phyloP scores from a whole-genome alignment of 2,329 filamentous ascomycete genomes.

The Paracorniculantispora psalliotae region DNA sequence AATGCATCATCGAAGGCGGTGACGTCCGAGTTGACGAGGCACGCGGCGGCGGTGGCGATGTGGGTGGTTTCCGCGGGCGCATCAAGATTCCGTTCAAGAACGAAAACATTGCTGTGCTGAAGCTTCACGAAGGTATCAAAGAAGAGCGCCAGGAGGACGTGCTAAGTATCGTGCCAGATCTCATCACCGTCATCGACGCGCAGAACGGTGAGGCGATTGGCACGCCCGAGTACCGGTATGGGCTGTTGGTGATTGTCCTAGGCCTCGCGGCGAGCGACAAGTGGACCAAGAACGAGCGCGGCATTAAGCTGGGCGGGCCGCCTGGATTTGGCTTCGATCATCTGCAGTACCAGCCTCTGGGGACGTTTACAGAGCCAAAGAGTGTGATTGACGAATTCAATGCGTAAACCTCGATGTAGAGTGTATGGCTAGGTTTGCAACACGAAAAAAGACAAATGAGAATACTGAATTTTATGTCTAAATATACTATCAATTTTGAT shows the following conservation, averaged over 20 bases:
- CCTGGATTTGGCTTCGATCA: slow-evolving; percentile 44
- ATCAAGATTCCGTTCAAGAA: slow-evolving; percentile 69
- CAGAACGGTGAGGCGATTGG: slow-evolving; percentile 53
- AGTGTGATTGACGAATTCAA: slow-evolving; percentile 50
- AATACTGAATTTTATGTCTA: no score
- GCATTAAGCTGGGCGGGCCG: slow-evolving; percentile 46
- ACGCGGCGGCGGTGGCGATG: background rate
- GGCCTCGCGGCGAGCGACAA: slow-evolving; percentile 41
- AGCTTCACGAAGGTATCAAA: slow-evolving; percentile 25
- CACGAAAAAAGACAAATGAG: no score
- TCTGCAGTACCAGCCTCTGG: slow-evolving; percentile 43
- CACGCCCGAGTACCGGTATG: slow-evolving; percentile 52
- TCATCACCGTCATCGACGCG: slow-evolving; percentile 51
- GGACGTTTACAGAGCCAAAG: slow-evolving; percentile 42
- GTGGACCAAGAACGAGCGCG: slow-evolving; percentile 41
- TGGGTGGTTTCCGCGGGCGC: slow-evolving; percentile 34
- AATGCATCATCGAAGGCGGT: slow-evolving; percentile 49
- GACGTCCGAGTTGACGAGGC: slow-evolving; percentile 32
- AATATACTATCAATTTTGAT: no score
- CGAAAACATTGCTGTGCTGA: slow-evolving; percentile 62
- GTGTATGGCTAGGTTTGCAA: background rate
- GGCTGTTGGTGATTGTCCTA: slow-evolving; percentile 45
- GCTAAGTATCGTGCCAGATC: slow-evolving; percentile 51
- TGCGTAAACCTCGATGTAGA: background rate
- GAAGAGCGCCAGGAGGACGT: slow-evolving; percentile 39